Base-by-base conservation (phyloP, 495 filamentous ascomycete species). In the Melanomma pulvis-pyrius region DNA sequence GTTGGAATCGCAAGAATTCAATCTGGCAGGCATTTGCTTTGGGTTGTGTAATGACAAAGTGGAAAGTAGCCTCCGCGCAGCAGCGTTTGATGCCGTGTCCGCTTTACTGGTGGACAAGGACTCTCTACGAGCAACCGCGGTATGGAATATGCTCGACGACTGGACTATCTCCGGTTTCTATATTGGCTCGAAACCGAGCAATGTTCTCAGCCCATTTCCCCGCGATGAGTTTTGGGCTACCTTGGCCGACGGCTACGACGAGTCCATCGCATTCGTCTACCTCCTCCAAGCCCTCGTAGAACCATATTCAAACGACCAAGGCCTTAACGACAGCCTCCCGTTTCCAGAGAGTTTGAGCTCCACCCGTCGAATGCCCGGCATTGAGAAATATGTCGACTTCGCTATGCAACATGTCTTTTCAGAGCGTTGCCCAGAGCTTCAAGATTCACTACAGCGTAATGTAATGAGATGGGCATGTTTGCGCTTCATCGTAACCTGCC, bases 371-470 rank as follows among this genome's bases (percentile, higher is more conserved):
- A 87, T 89, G 80, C 84, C 92, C 19, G 94, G 96, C 2, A 90
- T 99, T 65, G 92, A 97, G 59, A 86, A 88, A 4, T 98, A 97
- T 67, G 78, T 97, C 63, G 96, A 99, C 78, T 97, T 96, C 73
- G 84, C 90, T 21, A 63, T 97, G 57, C 91, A 90, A 24, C 81
- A 85, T 44, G 84, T 92, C 22, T 88, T 96, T 63, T 82, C 84
- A 13, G 75, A 79, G 44, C 88, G 84, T 62, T 74, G 82, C n/a
- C 77, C 75, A 11, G 87, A 91, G 46, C 69, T 87, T 12, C 80
- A 81, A 25, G 87, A 89, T 59, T 75, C 82, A 34, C 74, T 80
- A 17, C 88, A 93, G 70, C 80, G 82, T n/a, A 83, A 86, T 44
- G 76, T 92, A 12, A 74, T 98, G 46, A 88, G 87, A 22, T 86